Conservation (phyloP, 345 rosid species). For the Balakata baccata region DNA sequence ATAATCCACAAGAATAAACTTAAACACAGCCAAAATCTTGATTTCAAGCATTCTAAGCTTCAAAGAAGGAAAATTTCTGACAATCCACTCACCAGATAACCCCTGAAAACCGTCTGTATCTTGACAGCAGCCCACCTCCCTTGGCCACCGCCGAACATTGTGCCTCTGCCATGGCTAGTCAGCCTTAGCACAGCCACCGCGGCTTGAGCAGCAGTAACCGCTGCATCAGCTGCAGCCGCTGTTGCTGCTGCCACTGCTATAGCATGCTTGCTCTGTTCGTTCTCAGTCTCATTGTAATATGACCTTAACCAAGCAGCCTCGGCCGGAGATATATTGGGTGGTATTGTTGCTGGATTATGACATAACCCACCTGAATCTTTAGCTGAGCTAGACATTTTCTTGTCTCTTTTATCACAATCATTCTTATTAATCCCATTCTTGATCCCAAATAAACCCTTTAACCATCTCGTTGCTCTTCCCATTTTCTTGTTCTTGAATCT, state of each 20-base stretch:
- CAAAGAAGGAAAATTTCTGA: too few species aligned
- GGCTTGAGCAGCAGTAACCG: conserved; percentile 35
- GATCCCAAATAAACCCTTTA: conserved; percentile 27
- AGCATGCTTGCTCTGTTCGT: conserved; percentile 57
- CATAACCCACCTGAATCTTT: conserved; percentile 14
- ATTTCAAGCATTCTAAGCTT: too few species aligned
- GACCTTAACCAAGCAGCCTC: conserved; percentile 52
- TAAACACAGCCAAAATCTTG: background rate
- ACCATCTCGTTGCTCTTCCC: conserved; percentile 32
- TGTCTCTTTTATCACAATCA: background rate
- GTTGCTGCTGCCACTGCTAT: conserved; percentile 37
- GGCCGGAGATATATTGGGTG: conserved; percentile 25
- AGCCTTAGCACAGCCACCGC: conserved; percentile 32
- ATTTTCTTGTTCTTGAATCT: conserved; percentile 3
- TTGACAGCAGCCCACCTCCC: conserved; percentile 26
- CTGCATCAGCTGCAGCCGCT: conserved; percentile 34
- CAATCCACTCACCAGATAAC: conserved; percentile 21
- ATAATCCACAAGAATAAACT: background rate
- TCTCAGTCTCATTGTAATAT: conserved; percentile 43
- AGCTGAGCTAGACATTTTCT: background rate
- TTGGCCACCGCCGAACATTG: conserved; percentile 22
- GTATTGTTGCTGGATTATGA: conserved; percentile 21
- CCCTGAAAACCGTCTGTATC: conserved; percentile 29
- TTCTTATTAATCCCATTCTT: conserved; percentile 2
- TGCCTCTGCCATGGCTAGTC: conserved; percentile 27